A percentile compares a stretch with the other conserved stretches of the same genome.
phyloP scores from a whole-genome alignment of 1,284 basidiomycete species.

The Irpex sp. region DNA sequence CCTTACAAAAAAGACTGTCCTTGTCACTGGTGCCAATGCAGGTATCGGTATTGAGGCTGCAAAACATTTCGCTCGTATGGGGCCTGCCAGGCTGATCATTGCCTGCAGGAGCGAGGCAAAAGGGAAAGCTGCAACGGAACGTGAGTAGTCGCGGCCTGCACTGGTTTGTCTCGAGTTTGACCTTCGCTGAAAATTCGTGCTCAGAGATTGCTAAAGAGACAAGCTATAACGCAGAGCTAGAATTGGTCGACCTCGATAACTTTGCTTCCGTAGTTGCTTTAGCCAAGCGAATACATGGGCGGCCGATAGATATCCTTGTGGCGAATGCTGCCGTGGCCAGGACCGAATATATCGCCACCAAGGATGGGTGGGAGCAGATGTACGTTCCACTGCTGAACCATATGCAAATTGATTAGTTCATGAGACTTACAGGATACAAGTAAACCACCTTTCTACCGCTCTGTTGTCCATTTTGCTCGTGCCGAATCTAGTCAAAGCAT shows the following conservation, averaged over 20 bases:
- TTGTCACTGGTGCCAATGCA: conserved; percentile 32
- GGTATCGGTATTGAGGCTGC: conserved; percentile 32
- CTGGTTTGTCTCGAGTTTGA: background rate
- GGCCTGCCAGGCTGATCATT: conserved; percentile 26
- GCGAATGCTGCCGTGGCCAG: conserved; percentile 28
- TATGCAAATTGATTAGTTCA: background rate
- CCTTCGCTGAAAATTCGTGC: background rate
- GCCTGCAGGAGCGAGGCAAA: conserved; percentile 25
- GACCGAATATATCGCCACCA: conserved; percentile 17
- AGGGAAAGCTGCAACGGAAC: conserved; percentile 18
- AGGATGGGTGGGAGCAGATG: conserved; percentile 14
- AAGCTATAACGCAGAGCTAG: conserved; percentile 23
- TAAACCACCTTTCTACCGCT: conserved; percentile 28
- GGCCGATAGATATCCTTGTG: conserved; percentile 30
- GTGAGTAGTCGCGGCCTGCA: conserved; percentile 12
- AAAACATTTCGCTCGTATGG: conserved; percentile 30
- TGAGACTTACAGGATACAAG: conserved; percentile 23
- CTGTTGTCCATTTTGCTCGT: conserved; percentile 26
- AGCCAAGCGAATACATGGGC: conserved; percentile 23
- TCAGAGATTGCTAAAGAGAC: conserved; percentile 25
- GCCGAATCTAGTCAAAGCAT: conserved; percentile 21
- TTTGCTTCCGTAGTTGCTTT: conserved; percentile 29
- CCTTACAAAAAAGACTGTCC: conserved; percentile 28
- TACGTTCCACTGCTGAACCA: background rate
- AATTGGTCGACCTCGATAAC: conserved; percentile 26